Percentiles rank a stretch among this genome's conserved stretches.
Conservation (phyloP, 2,329 filamentous ascomycete genomes). For the Fusarium acutatum region DNA sequence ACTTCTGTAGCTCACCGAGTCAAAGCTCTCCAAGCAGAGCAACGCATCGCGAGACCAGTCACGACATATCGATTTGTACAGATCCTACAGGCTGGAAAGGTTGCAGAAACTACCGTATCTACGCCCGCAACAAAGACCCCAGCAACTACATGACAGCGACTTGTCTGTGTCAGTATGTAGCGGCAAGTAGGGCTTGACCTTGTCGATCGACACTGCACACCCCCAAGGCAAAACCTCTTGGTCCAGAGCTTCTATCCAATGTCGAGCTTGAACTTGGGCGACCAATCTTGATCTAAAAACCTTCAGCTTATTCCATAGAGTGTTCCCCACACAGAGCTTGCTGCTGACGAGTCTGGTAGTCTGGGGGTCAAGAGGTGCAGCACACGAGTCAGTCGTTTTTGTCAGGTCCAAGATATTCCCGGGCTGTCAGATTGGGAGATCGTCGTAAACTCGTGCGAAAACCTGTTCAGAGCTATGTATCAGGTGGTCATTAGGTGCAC, state of each 20-base stretch:
- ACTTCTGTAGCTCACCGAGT: background rate
- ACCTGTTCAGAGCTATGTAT: background rate
- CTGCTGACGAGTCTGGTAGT: conserved; percentile 9
- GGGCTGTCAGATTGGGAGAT: background rate
- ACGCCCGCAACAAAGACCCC: conserved; percentile 5
- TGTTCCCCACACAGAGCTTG: conserved; percentile 2
- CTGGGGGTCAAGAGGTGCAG: background rate
- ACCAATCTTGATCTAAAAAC: background rate
- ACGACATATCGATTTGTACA: conserved; percentile 6
- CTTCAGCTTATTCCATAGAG: background rate
- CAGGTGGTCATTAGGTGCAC: background rate
- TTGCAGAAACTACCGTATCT: conserved; percentile 1
- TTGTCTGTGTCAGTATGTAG: conserved; percentile 3
- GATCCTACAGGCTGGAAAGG: conserved; percentile 2
- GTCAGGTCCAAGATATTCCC: conserved; percentile 10
- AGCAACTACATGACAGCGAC: background rate
- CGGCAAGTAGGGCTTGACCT: background rate
- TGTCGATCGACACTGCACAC: conserved; percentile 12
- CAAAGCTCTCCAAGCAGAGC: conserved; percentile 3
- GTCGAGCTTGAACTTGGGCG: background rate
- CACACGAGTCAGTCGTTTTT: conserved; percentile 9
- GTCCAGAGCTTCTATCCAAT: conserved; percentile 1
- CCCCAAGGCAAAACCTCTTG: background rate
- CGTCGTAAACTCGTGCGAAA: background rate
- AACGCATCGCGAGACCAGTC: background rate